Evolutionary conservation across 768 basidiomycete genomes (phyloP), one percentile per base, ranked within the genome.

Genomic region (Boletus sp.): DNA sequence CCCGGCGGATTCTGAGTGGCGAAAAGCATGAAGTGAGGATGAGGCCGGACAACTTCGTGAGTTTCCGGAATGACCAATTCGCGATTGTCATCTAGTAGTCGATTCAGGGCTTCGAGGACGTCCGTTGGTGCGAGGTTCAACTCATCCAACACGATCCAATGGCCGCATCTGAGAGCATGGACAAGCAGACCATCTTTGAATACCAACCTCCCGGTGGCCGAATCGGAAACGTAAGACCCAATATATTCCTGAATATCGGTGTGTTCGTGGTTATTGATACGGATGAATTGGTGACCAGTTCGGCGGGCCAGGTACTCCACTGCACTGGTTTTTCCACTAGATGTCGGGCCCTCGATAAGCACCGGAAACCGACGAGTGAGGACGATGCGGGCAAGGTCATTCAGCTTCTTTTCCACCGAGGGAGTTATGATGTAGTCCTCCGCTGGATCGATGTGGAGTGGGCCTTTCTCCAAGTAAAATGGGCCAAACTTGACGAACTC

Each of bases 221-320:
- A 85, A 69, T 98, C 94, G 3, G 97, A 95, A 23, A 95, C 84
- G 66, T 99, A 99, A 0, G 93, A 93, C 3, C 97, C 97, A 43
- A 98, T 79, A 66, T 99, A 99, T 68, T 99, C 97, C 66, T 99
- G 97, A 47, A 99, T 97, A 66, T 99, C 97, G 6, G 97, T 99
- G 66, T 98, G 97, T 59, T 99, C 97, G 73, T 99, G 97, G 64
- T 99, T 99, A 75, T 99, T 99, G 79, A 99, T 98, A 38, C 97
- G 90, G 30, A 99, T 85, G 70, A 98, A 98, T 34, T 82, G 84
- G 75, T 99, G 97, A 0, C 97, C 96, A 0, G 94, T 97, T 51
- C 89, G 80, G 56, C 83, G 83, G 6, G 97, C 96, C 29, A 99
- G 82, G 70, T 95, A 98, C 72, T 98, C 95, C 42, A 99, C 85